Percentiles rank a stretch among this genome's conserved stretches.
These are phyloP conservation scores for Musa itinerans DNA, from an alignment of 176 grass and related monocot species.

Conservation along the genomic window DNA sequence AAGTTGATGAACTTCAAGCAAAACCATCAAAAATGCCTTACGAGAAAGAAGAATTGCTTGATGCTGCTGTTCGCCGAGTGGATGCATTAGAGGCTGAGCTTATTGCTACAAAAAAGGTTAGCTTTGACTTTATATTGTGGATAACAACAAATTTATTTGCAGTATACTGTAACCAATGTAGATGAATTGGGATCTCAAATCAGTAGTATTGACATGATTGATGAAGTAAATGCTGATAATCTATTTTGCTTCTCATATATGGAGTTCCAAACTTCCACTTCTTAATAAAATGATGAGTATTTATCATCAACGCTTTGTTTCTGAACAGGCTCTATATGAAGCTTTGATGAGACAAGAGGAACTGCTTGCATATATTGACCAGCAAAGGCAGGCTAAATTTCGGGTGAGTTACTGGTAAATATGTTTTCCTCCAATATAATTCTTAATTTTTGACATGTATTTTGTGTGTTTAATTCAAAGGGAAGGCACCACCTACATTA, in stretches of 20 bases:
- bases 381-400: slow-evolving; percentile 37
- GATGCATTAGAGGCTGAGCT: slow-evolving; percentile 91
- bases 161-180: background rate
- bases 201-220: slow-evolving; percentile 1
- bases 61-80: slow-evolving; percentile 44
- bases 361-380: slow-evolving; percentile 69
- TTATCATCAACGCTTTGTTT: slow-evolving; percentile 6
- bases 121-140: slow-evolving; percentile 3
- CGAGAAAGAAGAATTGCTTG: slow-evolving; percentile 75
- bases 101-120: slow-evolving; percentile 87
- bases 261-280: background rate
- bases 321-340: slow-evolving; percentile 51
- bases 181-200: background rate
- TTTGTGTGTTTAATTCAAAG: too few species aligned
- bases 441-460: background rate
- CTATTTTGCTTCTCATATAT: background rate
- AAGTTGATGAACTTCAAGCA: slow-evolving; percentile 47
- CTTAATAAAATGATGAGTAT: background rate
- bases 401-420: slow-evolving; percentile 31
- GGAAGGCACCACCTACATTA: too few species aligned
- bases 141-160: slow-evolving; percentile 1
- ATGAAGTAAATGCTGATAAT: too few species aligned
- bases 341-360: slow-evolving; percentile 76
- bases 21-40: slow-evolving; percentile 66
- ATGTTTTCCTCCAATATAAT: background rate